Base-by-base conservation (phyloP, 1,284 basidiomycete genomes). In the Cystobasidium slooffiae region DNA sequence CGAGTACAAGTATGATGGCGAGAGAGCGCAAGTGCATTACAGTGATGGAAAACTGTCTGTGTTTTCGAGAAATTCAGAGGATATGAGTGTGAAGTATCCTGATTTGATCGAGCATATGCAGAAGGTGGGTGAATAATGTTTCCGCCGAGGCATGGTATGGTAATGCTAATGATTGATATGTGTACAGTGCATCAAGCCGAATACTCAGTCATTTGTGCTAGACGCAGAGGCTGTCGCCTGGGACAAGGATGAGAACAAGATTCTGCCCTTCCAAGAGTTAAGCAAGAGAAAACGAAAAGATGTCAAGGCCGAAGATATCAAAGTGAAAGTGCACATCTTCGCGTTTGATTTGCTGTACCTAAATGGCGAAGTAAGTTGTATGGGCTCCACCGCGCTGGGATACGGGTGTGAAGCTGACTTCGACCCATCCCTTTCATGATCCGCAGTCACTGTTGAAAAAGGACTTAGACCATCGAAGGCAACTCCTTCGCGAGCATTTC, bases 1-100 rank as follows among this genome's bases (percentile, higher is more conserved):
- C 84, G 97, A 99, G 84, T 99, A 98, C 85, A 99, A 99, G 83
- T 99, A 99, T 80, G 97, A 99, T 79, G 97, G 97, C 9, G 97
- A 99, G 83, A 90, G 97, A 68, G 97, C 97, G 14, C 94, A 97
- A 85, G 90, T 95, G 3, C 94, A 97, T 82, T 88, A 86, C 81
- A 84, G 93, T 56, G 87, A 93, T 80, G 94, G 93, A 1, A 87
- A 86, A 8, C 88, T 99, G 44, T 87, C 88, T 14, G 90, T 99
- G 49, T 99, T 98, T 83, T 96, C 93, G 82, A 86, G 97, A 65
- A 99, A 99, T 83, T 97, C 94, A 46, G 97, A 99, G 82, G 94
- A 99, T 81, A 99, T 99, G 97, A 95, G 92, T 82, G 94, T 94
- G 81, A 99, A 99, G 82, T 99, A 99, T 83, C 97, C 96, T 0